Evolutionary conservation across 139 green algal genomes (phyloP).

Genomic region (Marvania coccoides): DNA sequence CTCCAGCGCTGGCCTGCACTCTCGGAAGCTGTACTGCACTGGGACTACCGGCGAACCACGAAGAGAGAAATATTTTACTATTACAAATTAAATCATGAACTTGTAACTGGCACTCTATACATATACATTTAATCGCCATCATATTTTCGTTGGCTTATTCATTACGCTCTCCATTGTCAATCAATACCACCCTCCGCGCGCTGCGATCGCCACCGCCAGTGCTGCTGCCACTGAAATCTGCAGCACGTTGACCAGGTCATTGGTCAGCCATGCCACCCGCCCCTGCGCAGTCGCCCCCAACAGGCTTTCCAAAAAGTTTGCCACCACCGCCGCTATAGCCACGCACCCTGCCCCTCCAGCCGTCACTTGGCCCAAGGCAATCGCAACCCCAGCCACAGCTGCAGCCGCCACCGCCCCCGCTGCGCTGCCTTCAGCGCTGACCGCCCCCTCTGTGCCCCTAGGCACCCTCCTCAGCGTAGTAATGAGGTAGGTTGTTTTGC

Average conservation of each 20-base stretch:
- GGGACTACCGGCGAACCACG: too few relatives aligned
- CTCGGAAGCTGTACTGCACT: too few relatives aligned
- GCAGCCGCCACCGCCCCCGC: conserved; percentile 65
- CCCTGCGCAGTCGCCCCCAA: conserved; percentile 81
- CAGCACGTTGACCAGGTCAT: conserved; percentile 93
- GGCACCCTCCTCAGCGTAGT: conserved; percentile 76
- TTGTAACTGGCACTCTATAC: too few relatives aligned
- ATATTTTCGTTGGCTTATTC: too few relatives aligned
- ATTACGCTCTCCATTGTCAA: too few relatives aligned
- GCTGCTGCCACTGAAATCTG: conserved; percentile 83
- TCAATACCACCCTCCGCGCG: too few relatives aligned
- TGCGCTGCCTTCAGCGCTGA: conserved; percentile 86
- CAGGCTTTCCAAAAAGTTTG: conserved; percentile 86
- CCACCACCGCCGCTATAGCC: conserved; percentile 50
- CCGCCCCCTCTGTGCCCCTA: conserved; percentile 89
- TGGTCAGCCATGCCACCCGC: conserved; percentile 74
- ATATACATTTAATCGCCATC: too few relatives aligned
- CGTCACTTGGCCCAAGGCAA: conserved; percentile 36
- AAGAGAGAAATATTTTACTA: too few relatives aligned
- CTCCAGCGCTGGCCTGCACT: too few relatives aligned
- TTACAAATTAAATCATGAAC: too few relatives aligned
- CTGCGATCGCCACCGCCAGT: conserved; percentile 38
- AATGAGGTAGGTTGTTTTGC: conserved; percentile 82
- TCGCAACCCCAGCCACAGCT: conserved; percentile 40
- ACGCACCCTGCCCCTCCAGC: conserved; percentile 23